Evolutionary conservation across 2,329 filamentous ascomycete genomes (phyloP).

Genomic region (Westerdykella ornata): DNA sequence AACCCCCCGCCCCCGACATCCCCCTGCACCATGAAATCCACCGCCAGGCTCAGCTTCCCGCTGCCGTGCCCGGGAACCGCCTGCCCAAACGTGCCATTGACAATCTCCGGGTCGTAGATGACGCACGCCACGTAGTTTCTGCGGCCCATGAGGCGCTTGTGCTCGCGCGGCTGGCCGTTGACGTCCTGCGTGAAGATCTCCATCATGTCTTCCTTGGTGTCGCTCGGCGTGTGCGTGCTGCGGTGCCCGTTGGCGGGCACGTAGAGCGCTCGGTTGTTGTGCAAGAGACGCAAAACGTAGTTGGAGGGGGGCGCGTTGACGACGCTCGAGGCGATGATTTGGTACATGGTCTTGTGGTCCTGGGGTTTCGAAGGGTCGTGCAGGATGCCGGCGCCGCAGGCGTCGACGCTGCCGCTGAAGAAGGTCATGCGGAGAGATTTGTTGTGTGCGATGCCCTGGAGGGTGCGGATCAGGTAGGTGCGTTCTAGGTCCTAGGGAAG

Average conservation of each 20-base stretch:
- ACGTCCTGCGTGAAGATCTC: constrained; percentile 97
- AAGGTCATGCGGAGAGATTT: constrained; percentile 97
- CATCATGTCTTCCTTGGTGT: constrained; percentile 99
- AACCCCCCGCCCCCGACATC: constrained; percentile 44
- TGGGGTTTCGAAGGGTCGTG: constrained; percentile 87
- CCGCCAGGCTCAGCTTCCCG: constrained; percentile 68
- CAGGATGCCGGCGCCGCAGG: constrained; percentile 83
- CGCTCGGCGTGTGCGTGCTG: constrained; percentile 62
- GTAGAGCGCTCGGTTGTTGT: constrained; percentile 89
- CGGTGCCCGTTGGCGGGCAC: constrained; percentile 80
- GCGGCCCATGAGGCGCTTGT: constrained; percentile 87
- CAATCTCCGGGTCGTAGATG: constrained; percentile 83
- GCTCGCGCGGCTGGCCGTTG: constrained; percentile 71
- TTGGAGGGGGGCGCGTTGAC: constrained; percentile 79
- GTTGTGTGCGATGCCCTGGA: constrained; percentile 91
- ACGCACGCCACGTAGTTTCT: constrained; percentile 90
- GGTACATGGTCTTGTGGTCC: constrained; percentile 99
- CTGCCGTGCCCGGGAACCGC: constrained; percentile 35
- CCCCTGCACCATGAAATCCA: constrained; percentile 95
- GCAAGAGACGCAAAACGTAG: constrained; percentile 90
- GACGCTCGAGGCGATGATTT: constrained; percentile 87
- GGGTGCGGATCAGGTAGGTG: constrained; percentile 90
- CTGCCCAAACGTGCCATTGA: constrained; percentile 45
- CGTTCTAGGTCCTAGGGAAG: constrained; percentile 72
- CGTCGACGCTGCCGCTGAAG: constrained; percentile 85